Percentiles rank a stretch among this genome's conserved stretches.
Conservation (phyloP, 495 filamentous ascomycete species). For the Chaetomium tenue region DNA sequence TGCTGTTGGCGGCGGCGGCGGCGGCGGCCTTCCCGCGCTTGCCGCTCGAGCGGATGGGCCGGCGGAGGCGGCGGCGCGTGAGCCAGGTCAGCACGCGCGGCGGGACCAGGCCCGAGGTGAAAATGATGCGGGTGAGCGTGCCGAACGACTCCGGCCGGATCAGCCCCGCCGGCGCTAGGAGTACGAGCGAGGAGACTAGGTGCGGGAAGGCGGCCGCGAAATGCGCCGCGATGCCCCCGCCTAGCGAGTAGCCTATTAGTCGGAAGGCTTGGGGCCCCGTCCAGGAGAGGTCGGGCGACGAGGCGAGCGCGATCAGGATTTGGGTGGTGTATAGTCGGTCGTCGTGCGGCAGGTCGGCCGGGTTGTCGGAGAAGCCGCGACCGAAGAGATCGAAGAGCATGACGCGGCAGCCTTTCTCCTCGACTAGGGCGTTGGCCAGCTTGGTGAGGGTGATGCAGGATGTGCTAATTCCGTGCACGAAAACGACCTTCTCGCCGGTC, state of each 20-base stretch:
- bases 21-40: conserved; percentile 13
- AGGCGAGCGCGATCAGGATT: conserved; percentile 68
- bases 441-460: conserved; percentile 70
- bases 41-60: conserved; percentile 42
- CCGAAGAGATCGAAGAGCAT: conserved; percentile 81
- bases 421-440: conserved; percentile 66
- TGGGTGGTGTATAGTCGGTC: conserved; percentile 70
- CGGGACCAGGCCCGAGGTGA: conserved; percentile 52
- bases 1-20: too few species aligned
- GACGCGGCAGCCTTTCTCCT: conserved; percentile 70
- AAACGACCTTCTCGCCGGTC: conserved; percentile 70
- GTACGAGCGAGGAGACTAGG: conserved; percentile 62
- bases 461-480: conserved; percentile 85
- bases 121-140: conserved; percentile 58
- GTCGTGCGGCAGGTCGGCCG: conserved; percentile 67
- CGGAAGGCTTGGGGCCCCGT: conserved; percentile 60
- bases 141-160: conserved; percentile 64
- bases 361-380: conserved; percentile 73
- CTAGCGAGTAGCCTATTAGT: conserved; percentile 80
- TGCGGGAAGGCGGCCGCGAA: conserved; percentile 71
- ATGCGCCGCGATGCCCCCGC: conserved; percentile 72
- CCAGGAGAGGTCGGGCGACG: conserved; percentile 65
- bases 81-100: conserved; percentile 39
- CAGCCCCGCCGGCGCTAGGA: conserved; percentile 74
- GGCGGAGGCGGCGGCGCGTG: conserved; percentile 39